Percentiles rank a stretch among this genome's conserved stretches.
phyloP scores from a whole-genome alignment of 768 basidiomycete genomes.

The Leccinum boreale region DNA sequence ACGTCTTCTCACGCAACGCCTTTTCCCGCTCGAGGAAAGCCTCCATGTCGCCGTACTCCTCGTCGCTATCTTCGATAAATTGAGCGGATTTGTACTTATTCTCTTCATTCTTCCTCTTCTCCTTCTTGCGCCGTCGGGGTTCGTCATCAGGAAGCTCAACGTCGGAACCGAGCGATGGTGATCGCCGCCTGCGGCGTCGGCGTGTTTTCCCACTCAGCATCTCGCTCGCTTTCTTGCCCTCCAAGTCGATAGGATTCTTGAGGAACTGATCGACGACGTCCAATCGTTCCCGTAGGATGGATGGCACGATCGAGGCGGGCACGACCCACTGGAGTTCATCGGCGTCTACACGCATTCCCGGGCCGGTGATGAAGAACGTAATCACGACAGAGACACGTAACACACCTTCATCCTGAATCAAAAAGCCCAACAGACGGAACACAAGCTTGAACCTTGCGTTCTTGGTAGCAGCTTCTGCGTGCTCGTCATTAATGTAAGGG shows the following conservation, averaged over 20 bases:
- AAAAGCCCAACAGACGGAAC: constrained; percentile 76
- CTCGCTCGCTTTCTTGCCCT: constrained; percentile 71
- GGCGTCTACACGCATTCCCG: constrained; percentile 39
- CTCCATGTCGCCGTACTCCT: constrained; percentile 75
- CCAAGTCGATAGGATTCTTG: constrained; percentile 72
- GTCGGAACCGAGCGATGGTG: constrained; percentile 47
- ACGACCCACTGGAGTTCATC: constrained; percentile 85
- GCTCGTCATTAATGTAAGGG: constrained; percentile 70
- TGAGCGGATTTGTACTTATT: constrained; percentile 83
- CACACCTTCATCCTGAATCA: constrained; percentile 63
- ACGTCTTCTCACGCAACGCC: constrained; percentile 50
- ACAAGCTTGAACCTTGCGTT: constrained; percentile 81
- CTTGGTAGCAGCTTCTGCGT: constrained; percentile 72
- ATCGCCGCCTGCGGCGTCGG: constrained; percentile 48
- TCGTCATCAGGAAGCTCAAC: constrained; percentile 34
- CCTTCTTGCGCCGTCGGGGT: constrained; percentile 32
- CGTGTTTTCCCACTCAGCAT: constrained; percentile 65
- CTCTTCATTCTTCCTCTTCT: constrained; percentile 62
- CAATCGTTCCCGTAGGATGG: constrained; percentile 64
- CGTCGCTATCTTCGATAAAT: constrained; percentile 91
- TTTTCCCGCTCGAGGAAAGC: constrained; percentile 79
- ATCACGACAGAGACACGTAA: background rate
- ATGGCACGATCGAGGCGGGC: constrained; percentile 64
- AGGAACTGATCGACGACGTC: constrained; percentile 84
- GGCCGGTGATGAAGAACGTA: background rate